Evolutionary conservation across 768 basidiomycete genomes (phyloP), one percentile per base, ranked within the genome.

Genomic region (Suillus americanus): DNA sequence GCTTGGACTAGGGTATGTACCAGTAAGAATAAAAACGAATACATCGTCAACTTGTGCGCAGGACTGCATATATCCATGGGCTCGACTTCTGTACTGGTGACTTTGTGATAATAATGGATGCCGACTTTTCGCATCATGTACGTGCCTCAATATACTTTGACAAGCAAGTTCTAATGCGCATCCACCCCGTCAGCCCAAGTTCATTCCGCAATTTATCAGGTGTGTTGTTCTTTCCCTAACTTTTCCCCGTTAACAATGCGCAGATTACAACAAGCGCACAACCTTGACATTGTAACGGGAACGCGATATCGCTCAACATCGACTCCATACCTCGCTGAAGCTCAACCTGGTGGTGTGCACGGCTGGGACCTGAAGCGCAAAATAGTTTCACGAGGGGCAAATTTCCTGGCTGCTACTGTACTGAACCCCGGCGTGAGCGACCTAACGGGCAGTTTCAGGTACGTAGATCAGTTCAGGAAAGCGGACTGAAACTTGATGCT

Each of bases 31-130:
- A 3, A n/a, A 38, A 38, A 16, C 1, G 37, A 62, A 16, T 2
- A 6, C 43, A 37, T 59, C 37, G 13, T 41, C n/a, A 41, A 28
- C 14, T 16, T 35, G 62, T 60, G 65, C 43, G 79, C 66, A 95
- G 93, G 63, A 95, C 95, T 25, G 95, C 95, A 40, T 97, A 97
- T 73, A 91, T 96, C 43, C 91, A 97, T 72, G 95, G 95, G 14
- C 81, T 97, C 56, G 89, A 93, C 69, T 96, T 92, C 76, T 91
- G 90, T 69, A 89, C 89, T 0, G 95, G 95, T 10, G 92, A 94
- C 77, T 97, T 95, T 78, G 93, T 95, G 25, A 92, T 96, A 72
- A 96, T 97, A 74, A 97, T 97, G 95, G 95, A 97, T 70, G 95
- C 95, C 60, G 95, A 97, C 79, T 95, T 97, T 77, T 95, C 94